Conservation (phyloP, 352 stramenopile genomes). For the Phytophthora multivora region DNA sequence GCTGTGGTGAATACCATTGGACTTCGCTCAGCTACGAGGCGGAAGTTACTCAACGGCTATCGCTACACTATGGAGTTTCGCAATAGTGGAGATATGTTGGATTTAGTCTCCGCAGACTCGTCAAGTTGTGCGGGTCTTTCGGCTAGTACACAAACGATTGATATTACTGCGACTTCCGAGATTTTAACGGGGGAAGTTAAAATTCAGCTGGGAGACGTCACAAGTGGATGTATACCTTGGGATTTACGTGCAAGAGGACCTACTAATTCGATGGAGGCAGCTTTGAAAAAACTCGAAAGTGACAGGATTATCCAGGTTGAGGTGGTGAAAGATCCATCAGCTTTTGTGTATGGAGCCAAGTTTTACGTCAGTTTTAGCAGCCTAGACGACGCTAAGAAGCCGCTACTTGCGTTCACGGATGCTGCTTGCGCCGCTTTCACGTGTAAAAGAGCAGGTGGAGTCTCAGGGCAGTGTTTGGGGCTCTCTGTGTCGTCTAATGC, state of each 20-base stretch:
- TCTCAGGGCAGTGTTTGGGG: conserved; percentile 26
- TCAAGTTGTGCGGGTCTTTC: conserved; percentile 39
- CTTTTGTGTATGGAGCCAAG: conserved; percentile 36
- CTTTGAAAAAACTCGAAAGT: conserved; percentile 41
- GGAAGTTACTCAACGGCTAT: conserved; percentile 44
- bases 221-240: conserved; percentile 50
- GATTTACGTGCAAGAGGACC: conserved; percentile 43
- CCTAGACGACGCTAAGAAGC: conserved; percentile 38
- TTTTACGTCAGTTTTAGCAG: conserved; percentile 60
- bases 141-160: conserved; percentile 68
- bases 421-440: conserved; percentile 49
- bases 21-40: conserved; percentile 37
- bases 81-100: conserved; percentile 55
- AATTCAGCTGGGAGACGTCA: conserved; percentile 41
- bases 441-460: conserved; percentile 48
- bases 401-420: conserved; percentile 34
- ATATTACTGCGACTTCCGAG: conserved; percentile 42
- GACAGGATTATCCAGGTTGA: conserved; percentile 46
- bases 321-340: conserved; percentile 50
- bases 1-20: conserved; percentile 61
- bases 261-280: conserved; percentile 40
- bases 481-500: conserved; percentile 52
- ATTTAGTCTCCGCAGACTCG: conserved; percentile 48
- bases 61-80: conserved; percentile 58
- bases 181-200: conserved; percentile 58